A percentile compares a stretch with the other conserved stretches of the same genome.
These are phyloP conservation scores for Penicillium nordicum DNA, from an alignment of 2,329 filamentous ascomycete genomes.

Conservation along the genomic window DNA sequence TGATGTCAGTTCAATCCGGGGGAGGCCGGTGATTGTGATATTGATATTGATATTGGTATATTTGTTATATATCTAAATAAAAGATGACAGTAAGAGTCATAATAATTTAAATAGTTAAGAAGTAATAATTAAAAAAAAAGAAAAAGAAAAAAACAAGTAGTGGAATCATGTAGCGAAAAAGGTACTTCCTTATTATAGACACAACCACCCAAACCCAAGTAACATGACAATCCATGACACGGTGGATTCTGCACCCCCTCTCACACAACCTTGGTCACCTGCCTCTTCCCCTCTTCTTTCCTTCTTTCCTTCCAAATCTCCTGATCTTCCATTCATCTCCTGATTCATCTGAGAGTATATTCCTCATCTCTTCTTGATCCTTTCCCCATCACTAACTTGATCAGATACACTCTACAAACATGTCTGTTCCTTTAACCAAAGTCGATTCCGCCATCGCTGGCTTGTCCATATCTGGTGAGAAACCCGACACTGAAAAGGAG, in stretches of 20 bases:
- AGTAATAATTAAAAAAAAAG: no score
- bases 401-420: slow-evolving; percentile 30
- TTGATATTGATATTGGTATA: no score
- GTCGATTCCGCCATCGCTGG: slow-evolving; percentile 89
- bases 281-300: slow-evolving; percentile 16
- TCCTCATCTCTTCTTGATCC: slow-evolving; percentile 2
- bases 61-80: not conserved
- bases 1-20: slow-evolving; percentile 33
- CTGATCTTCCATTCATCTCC: slow-evolving; percentile 9
- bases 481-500: slow-evolving; percentile 34
- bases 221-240: slow-evolving; percentile 26
- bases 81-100: not conserved
- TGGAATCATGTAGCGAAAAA: not conserved
- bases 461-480: slow-evolving; percentile 66
- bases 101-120: no score
- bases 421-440: slow-evolving; percentile 71
- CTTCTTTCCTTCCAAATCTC: slow-evolving; percentile 4
- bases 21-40: slow-evolving; percentile 12
- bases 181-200: no score
- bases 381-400: slow-evolving; percentile 5
- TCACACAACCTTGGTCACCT: slow-evolving; percentile 29
- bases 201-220: not conserved
- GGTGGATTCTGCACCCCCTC: not conserved
- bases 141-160: no score
- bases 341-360: not conserved